A percentile compares a stretch with the other conserved stretches of the same genome.
These are phyloP conservation scores for Babjeviella inositovora DNA, from an alignment of 805 yeast species.

Conservation along the genomic window DNA sequence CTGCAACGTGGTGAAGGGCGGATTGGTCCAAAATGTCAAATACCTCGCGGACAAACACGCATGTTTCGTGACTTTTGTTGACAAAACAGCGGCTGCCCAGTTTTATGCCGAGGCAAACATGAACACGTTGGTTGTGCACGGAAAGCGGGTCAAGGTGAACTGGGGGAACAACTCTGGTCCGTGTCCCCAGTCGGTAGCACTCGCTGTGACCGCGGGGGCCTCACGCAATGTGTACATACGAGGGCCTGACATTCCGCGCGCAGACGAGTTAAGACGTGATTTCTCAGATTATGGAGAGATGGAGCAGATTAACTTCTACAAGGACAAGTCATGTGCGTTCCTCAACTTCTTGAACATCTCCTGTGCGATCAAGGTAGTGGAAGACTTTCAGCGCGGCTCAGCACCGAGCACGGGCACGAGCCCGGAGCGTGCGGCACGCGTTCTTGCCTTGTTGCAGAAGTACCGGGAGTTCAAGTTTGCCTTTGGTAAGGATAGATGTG, in stretches of 20 bases:
- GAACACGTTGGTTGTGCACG: conserved; percentile 46
- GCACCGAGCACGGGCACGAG: too few relatives aligned
- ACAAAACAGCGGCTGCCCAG: conserved; percentile 46
- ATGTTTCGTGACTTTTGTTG: conserved; percentile 59
- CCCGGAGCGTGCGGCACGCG: conserved; percentile 1
- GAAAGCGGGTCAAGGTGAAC: conserved; percentile 44
- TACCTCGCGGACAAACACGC: conserved; percentile 32
- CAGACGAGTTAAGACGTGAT: conserved; percentile 35
- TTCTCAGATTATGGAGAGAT: conserved; percentile 51
- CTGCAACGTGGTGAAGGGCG: conserved; percentile 66
- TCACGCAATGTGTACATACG: conserved; percentile 57
- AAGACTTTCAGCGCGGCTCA: conserved; percentile 34
- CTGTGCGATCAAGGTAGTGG: conserved; percentile 50
- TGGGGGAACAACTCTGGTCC: conserved; percentile 67
- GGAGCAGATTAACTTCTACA: conserved; percentile 63
- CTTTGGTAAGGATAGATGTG: conserved; percentile 73
- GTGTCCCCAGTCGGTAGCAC: conserved; percentile 30
- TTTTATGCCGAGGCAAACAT: conserved; percentile 44
- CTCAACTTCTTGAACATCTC: conserved; percentile 50
- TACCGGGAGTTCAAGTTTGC: conserved; percentile 42
- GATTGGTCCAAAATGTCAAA: conserved; percentile 47
- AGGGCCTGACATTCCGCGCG: conserved; percentile 21
- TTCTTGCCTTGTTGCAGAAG: conserved; percentile 21
- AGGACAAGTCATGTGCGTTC: conserved; percentile 60
- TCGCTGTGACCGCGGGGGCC: conserved; percentile 61